Evolutionary conservation across 129 eudicot species (phyloP).

Genomic region (Centrapalus pauciflorus): DNA sequence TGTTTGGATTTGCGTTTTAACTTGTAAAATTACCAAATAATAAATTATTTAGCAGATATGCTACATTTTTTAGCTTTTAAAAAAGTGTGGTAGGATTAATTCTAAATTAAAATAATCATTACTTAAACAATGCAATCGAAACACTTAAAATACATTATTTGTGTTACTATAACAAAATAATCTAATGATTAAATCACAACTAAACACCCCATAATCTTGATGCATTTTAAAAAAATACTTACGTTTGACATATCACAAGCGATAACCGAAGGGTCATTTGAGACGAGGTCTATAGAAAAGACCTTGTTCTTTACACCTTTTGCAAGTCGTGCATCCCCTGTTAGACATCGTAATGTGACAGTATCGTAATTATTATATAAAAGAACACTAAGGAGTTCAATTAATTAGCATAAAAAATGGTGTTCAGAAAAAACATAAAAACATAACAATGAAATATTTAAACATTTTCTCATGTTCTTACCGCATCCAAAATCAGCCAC

Average conservation of each 20-base stretch:
- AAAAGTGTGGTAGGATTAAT: no score
- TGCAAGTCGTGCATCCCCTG: conserved; percentile 91
- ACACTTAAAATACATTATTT: no score
- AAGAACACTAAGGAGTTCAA: not conserved
- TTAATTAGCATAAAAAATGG: not conserved
- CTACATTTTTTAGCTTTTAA: no score
- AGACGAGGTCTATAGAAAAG: conserved; percentile 80
- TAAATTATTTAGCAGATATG: no score
- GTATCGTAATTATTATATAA: not conserved
- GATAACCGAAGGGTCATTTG: conserved; percentile 79
- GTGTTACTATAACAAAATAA: no score
- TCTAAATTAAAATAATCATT: no score
- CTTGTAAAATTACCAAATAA: no score
- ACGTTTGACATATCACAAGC: conserved; percentile 96
- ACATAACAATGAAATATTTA: not conserved
- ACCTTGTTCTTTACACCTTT: conserved; percentile 82
- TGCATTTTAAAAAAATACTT: conserved; percentile 14
- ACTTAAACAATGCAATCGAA: no score
- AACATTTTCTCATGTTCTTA: conserved; percentile 25
- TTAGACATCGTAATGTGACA: conserved; percentile 5
- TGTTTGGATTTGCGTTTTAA: no score
- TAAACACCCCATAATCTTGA: no score
- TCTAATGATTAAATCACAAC: no score
- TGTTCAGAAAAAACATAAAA: not conserved
- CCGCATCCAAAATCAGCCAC: conserved; percentile 99